Percentiles rank a stretch among this genome's conserved stretches.
Conservation (phyloP, 1,284 basidiomycete species). For the Sparassis latifolia region DNA sequence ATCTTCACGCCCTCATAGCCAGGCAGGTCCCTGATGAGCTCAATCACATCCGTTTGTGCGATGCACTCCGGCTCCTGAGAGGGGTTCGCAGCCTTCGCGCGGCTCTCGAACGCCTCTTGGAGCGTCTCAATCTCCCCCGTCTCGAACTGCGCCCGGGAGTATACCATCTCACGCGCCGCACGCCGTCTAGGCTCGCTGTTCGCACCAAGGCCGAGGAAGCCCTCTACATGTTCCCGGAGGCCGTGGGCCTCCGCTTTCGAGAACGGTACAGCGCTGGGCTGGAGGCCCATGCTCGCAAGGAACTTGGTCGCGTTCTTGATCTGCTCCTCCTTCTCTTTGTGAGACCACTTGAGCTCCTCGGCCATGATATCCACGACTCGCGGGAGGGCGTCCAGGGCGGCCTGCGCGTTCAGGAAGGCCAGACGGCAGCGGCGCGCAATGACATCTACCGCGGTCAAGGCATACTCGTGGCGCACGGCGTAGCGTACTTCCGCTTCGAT, state of each 20-base stretch:
- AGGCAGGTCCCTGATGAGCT: slow-evolving; percentile 39
- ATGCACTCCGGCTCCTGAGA: slow-evolving; percentile 29
- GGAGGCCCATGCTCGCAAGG: slow-evolving; percentile 74
- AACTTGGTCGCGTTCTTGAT: slow-evolving; percentile 58
- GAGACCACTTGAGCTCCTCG: slow-evolving; percentile 77
- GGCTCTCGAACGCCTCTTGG: slow-evolving; percentile 45
- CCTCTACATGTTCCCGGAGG: slow-evolving; percentile 30
- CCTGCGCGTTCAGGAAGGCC: slow-evolving; percentile 89
- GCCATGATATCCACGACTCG: slow-evolving; percentile 90
- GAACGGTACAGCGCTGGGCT: slow-evolving; percentile 30
- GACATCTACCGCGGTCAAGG: slow-evolving; percentile 86
- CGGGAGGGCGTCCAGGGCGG: slow-evolving; percentile 81
- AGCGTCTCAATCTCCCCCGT: slow-evolving; percentile 63
- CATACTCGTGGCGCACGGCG: slow-evolving; percentile 88
- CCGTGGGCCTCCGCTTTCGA: slow-evolving; percentile 26
- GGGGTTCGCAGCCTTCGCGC: slow-evolving; percentile 26
- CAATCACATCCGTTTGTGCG: slow-evolving; percentile 28
- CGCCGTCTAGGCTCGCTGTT: slow-evolving; percentile 19
- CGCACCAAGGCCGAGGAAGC: slow-evolving; percentile 27
- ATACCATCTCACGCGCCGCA: slow-evolving; percentile 28
- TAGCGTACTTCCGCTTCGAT: slow-evolving; percentile 94
- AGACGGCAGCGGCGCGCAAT: slow-evolving; percentile 88
- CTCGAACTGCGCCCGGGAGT: slow-evolving; percentile 59
- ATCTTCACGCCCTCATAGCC: slow-evolving; percentile 46
- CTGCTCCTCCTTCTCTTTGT: slow-evolving; percentile 50